Evolutionary conservation across 1,284 basidiomycete species (phyloP).

Genomic region (Puccinia novopanici): DNA sequence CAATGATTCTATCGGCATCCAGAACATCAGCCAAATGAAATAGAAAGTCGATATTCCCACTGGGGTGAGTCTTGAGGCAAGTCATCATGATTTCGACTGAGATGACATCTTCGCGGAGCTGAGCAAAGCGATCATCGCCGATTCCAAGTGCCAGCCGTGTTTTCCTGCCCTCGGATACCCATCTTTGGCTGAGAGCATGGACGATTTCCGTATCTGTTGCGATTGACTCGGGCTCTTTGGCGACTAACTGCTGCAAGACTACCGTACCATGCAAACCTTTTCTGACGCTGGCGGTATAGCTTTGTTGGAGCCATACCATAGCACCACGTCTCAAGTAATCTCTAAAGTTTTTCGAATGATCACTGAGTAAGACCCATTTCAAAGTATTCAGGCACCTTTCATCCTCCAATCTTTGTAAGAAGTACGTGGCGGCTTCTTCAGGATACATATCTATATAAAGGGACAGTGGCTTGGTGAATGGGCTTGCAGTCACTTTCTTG

Average conservation of each 20-base stretch:
- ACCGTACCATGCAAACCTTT: conserved; percentile 47
- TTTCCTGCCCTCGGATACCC: conserved; percentile 49
- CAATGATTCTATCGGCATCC: conserved; percentile 77
- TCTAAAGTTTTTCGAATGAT: conserved; percentile 56
- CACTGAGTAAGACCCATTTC: conserved; percentile 54
- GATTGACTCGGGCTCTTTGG: conserved; percentile 40
- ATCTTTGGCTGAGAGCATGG: conserved; percentile 48
- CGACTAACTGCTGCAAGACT: conserved; percentile 41
- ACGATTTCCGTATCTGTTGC: conserved; percentile 34
- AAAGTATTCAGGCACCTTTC: conserved; percentile 54
- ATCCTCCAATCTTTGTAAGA: conserved; percentile 74
- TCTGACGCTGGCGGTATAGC: conserved; percentile 15
- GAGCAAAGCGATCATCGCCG: conserved; percentile 61
- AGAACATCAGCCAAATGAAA: conserved; percentile 85
- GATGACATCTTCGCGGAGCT: conserved; percentile 68
- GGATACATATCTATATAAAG: conserved; percentile 91
- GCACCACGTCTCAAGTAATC: conserved; percentile 47
- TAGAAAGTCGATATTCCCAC: conserved; percentile 78
- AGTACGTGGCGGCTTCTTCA: conserved; percentile 77
- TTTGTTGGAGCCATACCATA: conserved; percentile 46
- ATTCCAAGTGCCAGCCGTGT: conserved; percentile 60
- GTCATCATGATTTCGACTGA: conserved; percentile 76
- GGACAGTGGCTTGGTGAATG: conserved; percentile 90
- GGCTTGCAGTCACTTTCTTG: conserved; percentile 83
- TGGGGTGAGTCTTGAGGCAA: conserved; percentile 65